Conservation (phyloP, 306 rosid genomes). For the Fragaria vesca region DNA sequence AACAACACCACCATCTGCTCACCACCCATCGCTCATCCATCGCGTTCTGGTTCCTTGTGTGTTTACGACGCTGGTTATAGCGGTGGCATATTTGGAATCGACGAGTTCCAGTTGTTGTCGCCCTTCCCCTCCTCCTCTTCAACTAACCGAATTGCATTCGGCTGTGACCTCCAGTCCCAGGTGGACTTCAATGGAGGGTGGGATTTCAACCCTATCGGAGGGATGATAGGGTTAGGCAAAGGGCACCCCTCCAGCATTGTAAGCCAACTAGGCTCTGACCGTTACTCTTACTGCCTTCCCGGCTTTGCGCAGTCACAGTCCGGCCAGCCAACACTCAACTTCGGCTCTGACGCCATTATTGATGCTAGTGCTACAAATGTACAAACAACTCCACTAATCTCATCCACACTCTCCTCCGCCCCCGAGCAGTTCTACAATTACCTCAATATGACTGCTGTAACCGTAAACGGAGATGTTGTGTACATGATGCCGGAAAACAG, state of each 20-base stretch:
- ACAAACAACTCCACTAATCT: background rate
- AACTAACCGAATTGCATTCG: background rate
- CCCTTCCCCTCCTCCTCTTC: background rate
- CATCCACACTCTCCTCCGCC: background rate
- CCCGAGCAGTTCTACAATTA: background rate
- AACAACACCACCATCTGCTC: background rate
- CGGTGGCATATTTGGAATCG: background rate
- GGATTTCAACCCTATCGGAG: background rate
- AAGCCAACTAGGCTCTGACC: conserved; percentile 1
- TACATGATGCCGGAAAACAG: background rate
- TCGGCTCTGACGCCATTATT: background rate
- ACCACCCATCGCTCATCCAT: background rate
- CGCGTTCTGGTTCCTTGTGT: background rate
- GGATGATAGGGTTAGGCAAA: background rate
- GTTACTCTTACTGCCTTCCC: conserved; percentile 7
- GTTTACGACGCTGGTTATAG: background rate
- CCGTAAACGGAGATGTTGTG: background rate
- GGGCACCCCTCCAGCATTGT: conserved; percentile 10
- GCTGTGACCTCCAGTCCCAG: background rate
- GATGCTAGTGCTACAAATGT: background rate
- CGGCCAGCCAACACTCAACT: background rate
- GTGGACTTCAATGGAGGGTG: background rate
- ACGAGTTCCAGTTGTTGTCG: background rate
- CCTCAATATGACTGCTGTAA: background rate
- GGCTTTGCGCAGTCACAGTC: background rate